Base-by-base conservation (phyloP, 2,329 filamentous ascomycete genomes). In the Mycosphaerella arachidis region DNA sequence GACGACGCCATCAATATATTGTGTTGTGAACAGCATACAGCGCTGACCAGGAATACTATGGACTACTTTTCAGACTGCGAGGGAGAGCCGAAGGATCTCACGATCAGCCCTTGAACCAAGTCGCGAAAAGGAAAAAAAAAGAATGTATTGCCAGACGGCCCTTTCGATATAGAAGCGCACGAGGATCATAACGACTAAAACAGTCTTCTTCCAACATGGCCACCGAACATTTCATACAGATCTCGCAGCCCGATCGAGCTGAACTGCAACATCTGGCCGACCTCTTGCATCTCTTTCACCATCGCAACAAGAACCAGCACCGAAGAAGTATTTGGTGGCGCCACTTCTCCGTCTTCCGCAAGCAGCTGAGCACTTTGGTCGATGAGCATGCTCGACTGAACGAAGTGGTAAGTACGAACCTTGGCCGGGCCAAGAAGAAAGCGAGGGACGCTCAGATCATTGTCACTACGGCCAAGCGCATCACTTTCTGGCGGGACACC, bases 231-330 rank as follows among this genome's bases (percentile, higher is more conserved):
- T 33, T 18, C 55, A 48, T 63, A 55, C 18, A 52, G 46, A 56
- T 63, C n/a, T 45, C 55, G 18, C 20, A 29, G 18, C 20, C 48
- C n/a, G 40, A 48, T 16, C 53, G 55, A 9, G 1, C 40, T 6
- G 29, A 57, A 4, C 60, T 66, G 8, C 12, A 53, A 13, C 63
- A 62, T n/a, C 70, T 80, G 70, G 59, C 77, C 69, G 67, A 82
- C 53, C 76, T 92, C 51, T 84, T 97, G 48, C 81, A 88, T 69
- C 83, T 89, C 66, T 84, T 95, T 68, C 84, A 87, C 74, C 86
- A 91, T 72, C 90, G 92, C 69, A 94, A 97, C 79, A 88, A 87
- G 71, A 97, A 97, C 77, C 93, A 97, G 77, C 93, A 97, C 75
- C 86, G 86, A 57, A 81, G 83, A 63, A 84, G 87, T 31, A 84